Conservation (phyloP, 1,139 yeast species). For the Pichia sp. region DNA sequence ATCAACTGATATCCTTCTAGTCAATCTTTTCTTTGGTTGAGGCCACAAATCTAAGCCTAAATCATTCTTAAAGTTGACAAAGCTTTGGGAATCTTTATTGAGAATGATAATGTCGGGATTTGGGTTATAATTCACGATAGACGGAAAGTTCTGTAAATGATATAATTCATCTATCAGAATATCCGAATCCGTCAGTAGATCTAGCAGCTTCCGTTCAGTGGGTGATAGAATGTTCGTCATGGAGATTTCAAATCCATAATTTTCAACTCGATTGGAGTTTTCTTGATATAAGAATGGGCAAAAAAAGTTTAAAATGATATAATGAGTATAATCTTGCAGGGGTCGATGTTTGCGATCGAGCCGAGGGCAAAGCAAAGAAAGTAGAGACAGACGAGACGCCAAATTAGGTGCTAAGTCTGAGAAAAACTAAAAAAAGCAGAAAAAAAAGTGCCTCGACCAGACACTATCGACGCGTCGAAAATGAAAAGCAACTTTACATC, state of each 20-base stretch:
- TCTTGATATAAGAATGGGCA: not conserved
- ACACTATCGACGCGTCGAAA: conserved; percentile 5
- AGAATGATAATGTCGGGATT: conserved; percentile 35
- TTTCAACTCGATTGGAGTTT: conserved; percentile 9
- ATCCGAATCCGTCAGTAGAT: conserved; percentile 20
- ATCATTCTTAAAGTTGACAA: conserved; percentile 31
- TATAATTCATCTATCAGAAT: conserved; percentile 40
- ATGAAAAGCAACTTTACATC: not conserved
- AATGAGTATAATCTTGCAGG: not conserved
- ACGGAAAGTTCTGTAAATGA: conserved; percentile 42
- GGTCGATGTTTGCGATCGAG: not conserved
- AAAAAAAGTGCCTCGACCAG: too few relatives aligned
- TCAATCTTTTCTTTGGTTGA: conserved; percentile 16
- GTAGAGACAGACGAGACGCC: not conserved
- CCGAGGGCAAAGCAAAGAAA: not conserved
- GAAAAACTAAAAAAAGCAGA: not conserved
- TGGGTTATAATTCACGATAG: conserved; percentile 54
- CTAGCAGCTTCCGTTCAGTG: conserved; percentile 11
- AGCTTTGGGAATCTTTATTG: conserved; percentile 32
- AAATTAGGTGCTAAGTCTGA: not conserved
- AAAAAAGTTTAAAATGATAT: not conserved
- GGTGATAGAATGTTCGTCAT: conserved; percentile 14
- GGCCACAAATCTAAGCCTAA: conserved; percentile 39
- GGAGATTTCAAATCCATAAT: conserved; percentile 5
- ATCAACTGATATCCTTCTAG: conserved; percentile 19